Evolutionary conservation across 108 stramenopile species (phyloP).

Genomic region (Mayamaea pseudoterrestris): DNA sequence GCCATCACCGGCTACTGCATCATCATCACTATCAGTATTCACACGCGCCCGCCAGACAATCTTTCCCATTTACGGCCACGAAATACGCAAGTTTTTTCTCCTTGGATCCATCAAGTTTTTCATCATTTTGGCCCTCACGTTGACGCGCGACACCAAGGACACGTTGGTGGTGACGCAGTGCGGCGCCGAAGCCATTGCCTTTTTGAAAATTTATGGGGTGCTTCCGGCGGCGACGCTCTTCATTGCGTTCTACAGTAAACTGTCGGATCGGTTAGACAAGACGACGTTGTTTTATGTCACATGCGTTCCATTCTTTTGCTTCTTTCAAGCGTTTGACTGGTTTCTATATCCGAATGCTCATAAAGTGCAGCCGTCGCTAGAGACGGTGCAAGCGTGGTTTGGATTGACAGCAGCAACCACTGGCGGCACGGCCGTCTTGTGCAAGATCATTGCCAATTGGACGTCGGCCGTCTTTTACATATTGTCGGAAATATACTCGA

Average conservation of each 20-base stretch:
- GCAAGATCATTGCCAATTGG: constrained; percentile 84
- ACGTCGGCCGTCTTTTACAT: constrained; percentile 88
- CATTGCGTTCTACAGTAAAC: constrained; percentile 82
- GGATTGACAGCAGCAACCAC: constrained; percentile 14
- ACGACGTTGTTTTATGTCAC: constrained; percentile 81
- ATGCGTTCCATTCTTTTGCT: constrained; percentile 87
- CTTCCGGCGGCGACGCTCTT: constrained; percentile 70
- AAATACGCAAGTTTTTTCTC: constrained; percentile 80
- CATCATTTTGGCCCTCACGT: constrained; percentile 85
- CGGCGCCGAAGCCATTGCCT: constrained; percentile 95
- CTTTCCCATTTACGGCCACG: constrained; percentile 30
- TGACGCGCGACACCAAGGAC: constrained; percentile 94
- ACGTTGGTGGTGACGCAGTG: constrained; percentile 93
- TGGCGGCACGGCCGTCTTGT: constrained; percentile 60
- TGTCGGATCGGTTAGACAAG: constrained; percentile 70
- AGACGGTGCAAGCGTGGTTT: constrained; percentile 33
- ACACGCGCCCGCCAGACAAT: constrained; percentile 5
- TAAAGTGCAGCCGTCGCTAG: constrained; percentile 59
- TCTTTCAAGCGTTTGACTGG: constrained; percentile 79
- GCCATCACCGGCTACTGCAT: no score
- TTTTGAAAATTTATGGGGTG: constrained; percentile 86
- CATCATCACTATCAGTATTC: no score
- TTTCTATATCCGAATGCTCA: constrained; percentile 79
- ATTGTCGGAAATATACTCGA: constrained; percentile 87
- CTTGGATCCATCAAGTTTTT: constrained; percentile 92